Evolutionary conservation across 2,329 filamentous ascomycete genomes (phyloP).

Genomic region (Scedosporium boydii): DNA sequence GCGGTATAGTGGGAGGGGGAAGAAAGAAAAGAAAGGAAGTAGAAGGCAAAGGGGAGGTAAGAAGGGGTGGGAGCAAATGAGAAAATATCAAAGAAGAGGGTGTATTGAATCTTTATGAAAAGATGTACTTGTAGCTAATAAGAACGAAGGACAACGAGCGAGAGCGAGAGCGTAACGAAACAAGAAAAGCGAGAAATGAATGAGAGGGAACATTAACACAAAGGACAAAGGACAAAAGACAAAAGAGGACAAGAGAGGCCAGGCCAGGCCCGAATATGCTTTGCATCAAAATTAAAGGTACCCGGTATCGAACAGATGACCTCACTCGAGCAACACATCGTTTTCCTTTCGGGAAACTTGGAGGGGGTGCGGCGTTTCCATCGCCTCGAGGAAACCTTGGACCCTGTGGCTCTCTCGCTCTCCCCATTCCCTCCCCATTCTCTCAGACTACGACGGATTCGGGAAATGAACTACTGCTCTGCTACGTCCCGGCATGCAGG

Average conservation of each 20-base stretch:
- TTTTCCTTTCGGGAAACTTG: background rate
- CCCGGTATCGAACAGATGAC: background rate
- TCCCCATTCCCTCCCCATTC: background rate
- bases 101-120: background rate
- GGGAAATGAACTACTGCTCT: background rate
- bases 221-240: too few species aligned
- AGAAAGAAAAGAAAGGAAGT: background rate
- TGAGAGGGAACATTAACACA: background rate
- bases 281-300: too few species aligned
- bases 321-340: background rate
- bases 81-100: background rate
- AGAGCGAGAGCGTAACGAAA: background rate
- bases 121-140: background rate
- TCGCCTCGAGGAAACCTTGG: background rate
- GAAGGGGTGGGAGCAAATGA: slow-evolving; percentile 3
- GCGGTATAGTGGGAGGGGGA: background rate
- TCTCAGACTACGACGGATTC: background rate
- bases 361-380: slow-evolving; percentile 1
- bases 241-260: too few species aligned
- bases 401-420: background rate
- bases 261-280: too few species aligned
- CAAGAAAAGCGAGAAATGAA: background rate
- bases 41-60: background rate
- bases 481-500: too few species aligned
- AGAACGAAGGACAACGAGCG: background rate